Base-by-base conservation (phyloP, 768 basidiomycete species). In the Pulveroboletus sp. region DNA sequence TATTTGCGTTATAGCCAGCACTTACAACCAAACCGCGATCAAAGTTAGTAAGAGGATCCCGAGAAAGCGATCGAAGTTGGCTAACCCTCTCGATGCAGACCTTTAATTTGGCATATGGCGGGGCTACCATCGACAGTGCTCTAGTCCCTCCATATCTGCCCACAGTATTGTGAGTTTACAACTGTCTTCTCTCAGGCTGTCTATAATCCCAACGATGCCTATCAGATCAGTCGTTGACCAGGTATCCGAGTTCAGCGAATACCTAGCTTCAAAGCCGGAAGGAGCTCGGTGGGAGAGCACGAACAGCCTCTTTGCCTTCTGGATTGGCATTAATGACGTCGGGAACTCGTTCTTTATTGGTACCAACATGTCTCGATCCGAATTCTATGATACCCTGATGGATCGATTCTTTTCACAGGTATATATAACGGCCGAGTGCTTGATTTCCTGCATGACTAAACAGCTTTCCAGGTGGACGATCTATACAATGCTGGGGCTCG, bases 281-380 rank as follows among this genome's bases (percentile, higher is more conserved):
- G 67, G 64, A 2, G 75, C 78, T 2, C 74, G 77, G 0, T 87
- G 85, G 85, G 73, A 74, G 20, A 75, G 75, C 47, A 54, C 59
- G 4, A 79, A 85, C 57, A 60, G 82, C 44, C 56, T 87, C 40
- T 86, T 87, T 64, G 78, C 78, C 0, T 64, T 85, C n/a, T 87
- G 76, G 75, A 84, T 87, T 48, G 85, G 85, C 1, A 81, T 87
- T 54, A 87, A 87, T 56, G 85, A 86, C 56, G 75, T 86, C 27
- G 49, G 56, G 24, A 50, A 23, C 33, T 58, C 48, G 8, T 25
- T 6, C 40, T 60, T 52, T 65, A 65, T 63, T 25, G 10, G 50
- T 41, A 54, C 60, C 5, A 65, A 65, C 43, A 47, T 63, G 16
- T 60, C 51, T 25, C 58, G 45, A 16, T 45, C 5, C 23, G 40